Evolutionary conservation across 371 early-diverging fungal genomes (phyloP).

Genomic region (Coemansia sp.): DNA sequence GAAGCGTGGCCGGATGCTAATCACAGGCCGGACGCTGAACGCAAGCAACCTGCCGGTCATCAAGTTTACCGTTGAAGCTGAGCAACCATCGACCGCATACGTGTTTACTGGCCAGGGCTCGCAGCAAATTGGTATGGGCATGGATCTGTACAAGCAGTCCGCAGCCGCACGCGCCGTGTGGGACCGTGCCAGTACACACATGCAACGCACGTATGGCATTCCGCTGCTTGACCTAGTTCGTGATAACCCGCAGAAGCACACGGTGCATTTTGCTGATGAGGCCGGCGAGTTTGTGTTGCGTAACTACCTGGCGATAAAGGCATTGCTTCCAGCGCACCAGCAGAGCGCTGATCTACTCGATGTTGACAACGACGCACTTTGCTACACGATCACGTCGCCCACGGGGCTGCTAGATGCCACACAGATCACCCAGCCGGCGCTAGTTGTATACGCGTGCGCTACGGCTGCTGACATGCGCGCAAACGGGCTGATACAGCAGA

Average conservation of each 20-base stretch:
- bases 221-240: slow-evolving; percentile 91
- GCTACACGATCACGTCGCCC: slow-evolving; percentile 86
- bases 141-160: slow-evolving; percentile 87
- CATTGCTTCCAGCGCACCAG: not conserved
- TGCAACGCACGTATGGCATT: slow-evolving; percentile 82
- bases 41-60: slow-evolving; percentile 77
- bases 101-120: slow-evolving; percentile 98
- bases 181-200: slow-evolving; percentile 88
- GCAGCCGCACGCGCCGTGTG: slow-evolving; percentile 83
- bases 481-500: slow-evolving; percentile 78
- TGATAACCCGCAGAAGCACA: slow-evolving; percentile 79
- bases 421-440: slow-evolving; percentile 92
- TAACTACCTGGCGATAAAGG: slow-evolving; percentile 32
- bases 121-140: slow-evolving; percentile 94
- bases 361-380: too few species aligned
- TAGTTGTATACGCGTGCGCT: slow-evolving; percentile 88
- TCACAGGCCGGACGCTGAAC: slow-evolving; percentile 83
- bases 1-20: slow-evolving; percentile 91
- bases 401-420: slow-evolving; percentile 90
- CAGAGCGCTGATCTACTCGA: slow-evolving; percentile 55
- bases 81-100: slow-evolving; percentile 87
- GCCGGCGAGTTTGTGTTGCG: slow-evolving; percentile 83
- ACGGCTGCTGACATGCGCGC: slow-evolving; percentile 88
- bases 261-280: slow-evolving; percentile 88
- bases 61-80: slow-evolving; percentile 84